Evolutionary conservation across 1,284 basidiomycete genomes (phyloP), one percentile per base, ranked within the genome.

Genomic region (Gymnopus androsaceus): DNA sequence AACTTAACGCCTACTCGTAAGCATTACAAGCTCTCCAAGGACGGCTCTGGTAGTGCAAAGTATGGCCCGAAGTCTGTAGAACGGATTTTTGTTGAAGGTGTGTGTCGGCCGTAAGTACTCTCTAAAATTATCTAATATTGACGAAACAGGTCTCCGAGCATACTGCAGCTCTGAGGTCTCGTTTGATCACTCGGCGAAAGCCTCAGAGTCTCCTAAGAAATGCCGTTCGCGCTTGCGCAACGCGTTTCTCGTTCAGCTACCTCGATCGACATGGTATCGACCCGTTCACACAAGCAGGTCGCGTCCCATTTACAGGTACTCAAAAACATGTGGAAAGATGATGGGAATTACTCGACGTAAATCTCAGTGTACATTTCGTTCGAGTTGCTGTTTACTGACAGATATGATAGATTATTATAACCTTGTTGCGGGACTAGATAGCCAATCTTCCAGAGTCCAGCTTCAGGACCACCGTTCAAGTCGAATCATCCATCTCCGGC

Each of bases 281-380:
- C 28, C n/a, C 83, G 89, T 33, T 80, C 86, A 38, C 90, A 89
- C 77, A 91, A 91, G 67, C 88, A 91, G 68, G 89, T 92, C 63
- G 89, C 90, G 17, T 88, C 85, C 66, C 89, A 92, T 66, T 88
- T 92, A 51, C 89, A 92, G 67, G 89, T 91, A 55, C 70, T 91
- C 47, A 76, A 88, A 44, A 91, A 90, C 66, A 91, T 91, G 88
- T 90, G 88, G 88, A 90, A 90, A 67, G 88, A 87, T 33, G 83
- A 88, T 5, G 48, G 44, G 17, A 46, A 40, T 27, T 27, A 17
- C 58, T 78, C 84, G 74, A 83, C n/a, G 88, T 88, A 59, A 40
- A 77, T 60, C 37, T 40, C 31, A 33, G 31, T 7, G 44, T 31
- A 19, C 4, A 41, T 28, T 17, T 21, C 9, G n/a, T n/a, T n/a